A percentile compares a stretch with the other conserved stretches of the same genome.
phyloP scores from a whole-genome alignment of 192 early-diverging fungal genomes.

The Chytriomyces confervae region DNA sequence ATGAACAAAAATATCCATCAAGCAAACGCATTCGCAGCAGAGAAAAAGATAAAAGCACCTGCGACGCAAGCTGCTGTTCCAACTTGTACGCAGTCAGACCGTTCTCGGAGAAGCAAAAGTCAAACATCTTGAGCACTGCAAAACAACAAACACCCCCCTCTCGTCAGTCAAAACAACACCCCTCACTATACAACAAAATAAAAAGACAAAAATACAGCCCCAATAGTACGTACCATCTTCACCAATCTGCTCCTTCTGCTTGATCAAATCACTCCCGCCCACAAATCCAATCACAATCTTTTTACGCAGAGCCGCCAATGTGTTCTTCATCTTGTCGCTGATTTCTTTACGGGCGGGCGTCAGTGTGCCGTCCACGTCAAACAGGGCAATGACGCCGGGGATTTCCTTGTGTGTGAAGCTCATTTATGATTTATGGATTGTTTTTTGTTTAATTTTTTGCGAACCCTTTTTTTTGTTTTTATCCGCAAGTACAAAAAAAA shows the following conservation, averaged over 20 bases:
- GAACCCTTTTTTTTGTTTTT: no score
- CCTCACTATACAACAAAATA: no score
- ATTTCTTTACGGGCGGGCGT: slow-evolving; percentile 91
- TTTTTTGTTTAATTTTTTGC: no score
- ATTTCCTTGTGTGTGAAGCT: slow-evolving; percentile 9
- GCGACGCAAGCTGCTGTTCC: slow-evolving; percentile 72
- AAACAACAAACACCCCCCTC: no score
- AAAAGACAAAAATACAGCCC: no score
- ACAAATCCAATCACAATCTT: slow-evolving; percentile 95
- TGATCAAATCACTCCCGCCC: slow-evolving; percentile 78
- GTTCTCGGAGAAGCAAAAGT: slow-evolving; percentile 97
- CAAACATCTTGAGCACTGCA: slow-evolving; percentile 75
- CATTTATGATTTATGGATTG: no score
- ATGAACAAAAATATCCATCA: no score
- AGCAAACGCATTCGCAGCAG: not conserved
- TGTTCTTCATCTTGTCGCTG: slow-evolving; percentile 76
- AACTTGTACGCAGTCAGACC: slow-evolving; percentile 91
- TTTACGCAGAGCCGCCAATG: slow-evolving; percentile 81
- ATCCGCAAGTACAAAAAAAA: no score
- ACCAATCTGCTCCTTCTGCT: slow-evolving; percentile 97
- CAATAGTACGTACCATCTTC: slow-evolving; percentile 44
- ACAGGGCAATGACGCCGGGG: slow-evolving; percentile 28
- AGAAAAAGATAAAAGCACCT: slow-evolving; percentile 47
- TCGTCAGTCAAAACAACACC: no score
- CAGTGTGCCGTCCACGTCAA: slow-evolving; percentile 93